A percentile compares a stretch with the other conserved stretches of the same genome.
These are phyloP conservation scores for Trichophyton rubrum DNA, from an alignment of 2,329 filamentous ascomycete species.

Conservation along the genomic window DNA sequence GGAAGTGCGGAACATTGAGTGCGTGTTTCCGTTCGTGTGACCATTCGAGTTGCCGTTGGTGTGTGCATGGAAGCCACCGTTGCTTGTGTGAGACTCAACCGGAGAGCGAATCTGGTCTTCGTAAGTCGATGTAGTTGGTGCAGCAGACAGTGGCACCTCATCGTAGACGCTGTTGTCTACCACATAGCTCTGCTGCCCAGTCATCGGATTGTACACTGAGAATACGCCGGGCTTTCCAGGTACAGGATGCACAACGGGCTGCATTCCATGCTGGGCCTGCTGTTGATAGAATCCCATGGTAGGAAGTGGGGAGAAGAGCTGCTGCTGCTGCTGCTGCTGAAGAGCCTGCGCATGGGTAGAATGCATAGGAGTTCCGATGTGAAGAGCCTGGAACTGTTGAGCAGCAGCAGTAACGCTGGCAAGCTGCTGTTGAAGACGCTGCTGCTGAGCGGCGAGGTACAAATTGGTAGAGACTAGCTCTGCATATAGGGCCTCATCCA, in stretches of 20 bases:
- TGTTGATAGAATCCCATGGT: slow-evolving; percentile 48
- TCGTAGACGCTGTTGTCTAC: slow-evolving; percentile 53
- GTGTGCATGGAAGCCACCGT: slow-evolving; percentile 34
- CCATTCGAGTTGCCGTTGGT: neutral
- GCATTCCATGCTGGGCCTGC: slow-evolving; percentile 53
- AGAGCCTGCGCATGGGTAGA: neutral
- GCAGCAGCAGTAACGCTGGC: slow-evolving; percentile 70
- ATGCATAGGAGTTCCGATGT: slow-evolving; percentile 40
- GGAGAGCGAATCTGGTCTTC: slow-evolving; percentile 1
- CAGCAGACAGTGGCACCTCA: slow-evolving; percentile 23
- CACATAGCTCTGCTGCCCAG: slow-evolving; percentile 71
- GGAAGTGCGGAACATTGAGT: slow-evolving; percentile 37
- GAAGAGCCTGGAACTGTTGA: slow-evolving; percentile 70
- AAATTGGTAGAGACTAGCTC: slow-evolving; percentile 84
- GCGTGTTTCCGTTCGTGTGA: neutral
- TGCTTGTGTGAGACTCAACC: slow-evolving; percentile 35
- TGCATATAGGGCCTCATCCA: slow-evolving; percentile 77
- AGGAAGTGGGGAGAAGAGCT: slow-evolving; percentile 38
- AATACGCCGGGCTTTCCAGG: slow-evolving; percentile 63
- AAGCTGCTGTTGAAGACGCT: slow-evolving; percentile 87
- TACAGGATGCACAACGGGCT: slow-evolving; percentile 51
- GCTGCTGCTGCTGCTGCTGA: slow-evolving; percentile 35
- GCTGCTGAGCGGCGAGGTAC: slow-evolving; percentile 87
- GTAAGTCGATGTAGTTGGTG: neutral
- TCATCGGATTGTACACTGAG: slow-evolving; percentile 72